These are phyloP conservation scores for Drechslerella dactyloides DNA, from an alignment of 2,329 filamentous ascomycete species.

Conservation along the genomic window DNA sequence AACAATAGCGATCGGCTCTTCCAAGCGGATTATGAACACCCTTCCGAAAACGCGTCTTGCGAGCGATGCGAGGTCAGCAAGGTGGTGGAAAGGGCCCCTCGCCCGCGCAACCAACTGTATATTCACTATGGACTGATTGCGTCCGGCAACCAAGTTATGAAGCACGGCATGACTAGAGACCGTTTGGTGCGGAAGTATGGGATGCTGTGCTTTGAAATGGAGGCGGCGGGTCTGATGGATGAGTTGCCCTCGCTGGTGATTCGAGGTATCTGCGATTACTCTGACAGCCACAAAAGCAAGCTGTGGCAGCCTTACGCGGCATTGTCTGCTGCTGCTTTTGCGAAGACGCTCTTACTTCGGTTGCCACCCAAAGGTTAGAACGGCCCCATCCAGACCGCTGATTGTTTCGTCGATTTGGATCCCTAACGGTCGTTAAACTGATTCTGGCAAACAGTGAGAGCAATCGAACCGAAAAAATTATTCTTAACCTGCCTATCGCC, in stretches of 20 bases:
- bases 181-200: not conserved
- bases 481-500: constrained; percentile 23
- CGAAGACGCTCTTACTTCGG: constrained; percentile 3
- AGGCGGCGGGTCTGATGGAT: not conserved
- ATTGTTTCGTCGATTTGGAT: constrained; percentile 51
- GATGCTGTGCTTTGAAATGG: constrained; percentile 4
- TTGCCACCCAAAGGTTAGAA: constrained; percentile 5
- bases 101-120: not conserved
- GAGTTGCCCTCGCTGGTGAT: constrained; percentile 3
- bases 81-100: constrained; percentile 4
- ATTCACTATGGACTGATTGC: constrained; percentile 15
- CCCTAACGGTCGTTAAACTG: not conserved
- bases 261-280: constrained; percentile 10
- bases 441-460: constrained; percentile 8
- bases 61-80: constrained; percentile 1
- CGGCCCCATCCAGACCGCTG: constrained; percentile 57
- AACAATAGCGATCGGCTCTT: constrained; percentile 20
- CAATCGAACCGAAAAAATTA: constrained; percentile 4
- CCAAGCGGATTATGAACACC: constrained; percentile 20
- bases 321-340: constrained; percentile 9
- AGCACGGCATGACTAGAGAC: constrained; percentile 2
- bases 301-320: constrained; percentile 6
- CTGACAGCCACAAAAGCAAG: constrained; percentile 11
- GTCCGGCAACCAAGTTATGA: constrained; percentile 7
- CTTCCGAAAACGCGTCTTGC: constrained; percentile 16